These are phyloP conservation scores for Geopyxis carbonaria DNA, from an alignment of 495 filamentous ascomycete genomes.

Conservation along the genomic window DNA sequence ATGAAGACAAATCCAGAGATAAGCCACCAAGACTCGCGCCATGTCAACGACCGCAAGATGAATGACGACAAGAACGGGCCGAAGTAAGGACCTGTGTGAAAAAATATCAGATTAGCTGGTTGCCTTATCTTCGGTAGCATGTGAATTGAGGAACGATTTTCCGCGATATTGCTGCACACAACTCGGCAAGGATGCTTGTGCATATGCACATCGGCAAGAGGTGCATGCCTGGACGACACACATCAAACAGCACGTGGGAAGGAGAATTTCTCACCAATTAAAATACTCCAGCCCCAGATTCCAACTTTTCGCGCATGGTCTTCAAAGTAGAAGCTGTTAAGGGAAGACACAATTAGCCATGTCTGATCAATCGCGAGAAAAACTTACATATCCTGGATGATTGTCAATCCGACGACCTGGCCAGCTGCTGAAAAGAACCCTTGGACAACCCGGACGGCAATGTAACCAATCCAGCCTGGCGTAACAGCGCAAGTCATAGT, in stretches of 20 bases:
- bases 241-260: too few species aligned
- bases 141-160: too few species aligned
- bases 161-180: too few species aligned
- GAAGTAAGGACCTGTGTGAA: slow-evolving; percentile 13
- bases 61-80: slow-evolving; percentile 18
- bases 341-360: background rate
- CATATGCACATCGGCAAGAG: too few species aligned
- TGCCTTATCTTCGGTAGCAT: too few species aligned
- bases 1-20: slow-evolving; percentile 11
- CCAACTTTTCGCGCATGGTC: slow-evolving; percentile 18
- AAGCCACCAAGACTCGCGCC: slow-evolving; percentile 16
- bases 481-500: slow-evolving; percentile 17
- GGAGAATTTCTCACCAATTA: too few species aligned
- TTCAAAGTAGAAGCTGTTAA: slow-evolving; percentile 16
- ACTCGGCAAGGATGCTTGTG: too few species aligned
- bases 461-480: slow-evolving; percentile 19
- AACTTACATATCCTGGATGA: slow-evolving; percentile 21
- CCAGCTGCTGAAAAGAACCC: slow-evolving; percentile 18
- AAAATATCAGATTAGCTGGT: background rate
- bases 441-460: slow-evolving; percentile 15
- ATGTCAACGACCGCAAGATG: slow-evolving; percentile 8
- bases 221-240: too few species aligned
- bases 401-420: slow-evolving; percentile 19
- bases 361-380: background rate
- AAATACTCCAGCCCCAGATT: slow-evolving; percentile 21